Evolutionary conservation across 2,329 filamentous ascomycete genomes (phyloP).

Genomic region (Aspergillus sojae): DNA sequence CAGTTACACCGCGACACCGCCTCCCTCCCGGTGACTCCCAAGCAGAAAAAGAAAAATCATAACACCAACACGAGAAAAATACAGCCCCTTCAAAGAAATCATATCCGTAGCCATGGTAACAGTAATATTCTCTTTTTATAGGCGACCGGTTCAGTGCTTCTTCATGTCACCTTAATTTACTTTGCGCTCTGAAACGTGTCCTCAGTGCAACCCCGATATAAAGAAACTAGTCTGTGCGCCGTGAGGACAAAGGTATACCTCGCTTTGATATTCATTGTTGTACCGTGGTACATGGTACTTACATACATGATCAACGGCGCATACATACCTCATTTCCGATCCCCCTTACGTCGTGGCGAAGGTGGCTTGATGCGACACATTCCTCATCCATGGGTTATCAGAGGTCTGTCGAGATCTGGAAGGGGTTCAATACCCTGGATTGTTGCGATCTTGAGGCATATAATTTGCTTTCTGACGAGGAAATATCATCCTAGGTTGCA

Average conservation of each 20-base stretch:
- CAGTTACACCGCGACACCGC: neutral
- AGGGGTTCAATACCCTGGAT: neutral
- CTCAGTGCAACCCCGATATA: neutral
- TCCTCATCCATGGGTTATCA: neutral
- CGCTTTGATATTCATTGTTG: slow-evolving; percentile 1
- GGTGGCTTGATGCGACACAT: slow-evolving; percentile 3
- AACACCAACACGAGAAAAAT: neutral
- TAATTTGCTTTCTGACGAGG: neutral
- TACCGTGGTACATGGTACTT: neutral
- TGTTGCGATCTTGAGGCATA: neutral
- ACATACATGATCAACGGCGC: slow-evolving; percentile 1
- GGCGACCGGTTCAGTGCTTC: neutral
- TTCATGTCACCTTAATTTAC: neutral
- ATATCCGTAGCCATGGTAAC: neutral
- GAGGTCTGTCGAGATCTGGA: neutral
- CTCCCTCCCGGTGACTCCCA: neutral
- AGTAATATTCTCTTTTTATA: neutral
- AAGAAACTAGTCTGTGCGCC: neutral
- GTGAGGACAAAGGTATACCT: neutral
- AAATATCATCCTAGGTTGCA: neutral
- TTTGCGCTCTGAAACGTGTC: neutral
- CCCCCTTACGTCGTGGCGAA: slow-evolving; percentile 3
- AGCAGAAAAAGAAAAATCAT: neutral
- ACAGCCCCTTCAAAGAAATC: neutral
- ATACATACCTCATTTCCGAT: neutral